Evolutionary conservation across 2,329 filamentous ascomycete genomes (phyloP), one percentile per base, ranked within the genome.

Genomic region (Aspergillus novoparasiticus): DNA sequence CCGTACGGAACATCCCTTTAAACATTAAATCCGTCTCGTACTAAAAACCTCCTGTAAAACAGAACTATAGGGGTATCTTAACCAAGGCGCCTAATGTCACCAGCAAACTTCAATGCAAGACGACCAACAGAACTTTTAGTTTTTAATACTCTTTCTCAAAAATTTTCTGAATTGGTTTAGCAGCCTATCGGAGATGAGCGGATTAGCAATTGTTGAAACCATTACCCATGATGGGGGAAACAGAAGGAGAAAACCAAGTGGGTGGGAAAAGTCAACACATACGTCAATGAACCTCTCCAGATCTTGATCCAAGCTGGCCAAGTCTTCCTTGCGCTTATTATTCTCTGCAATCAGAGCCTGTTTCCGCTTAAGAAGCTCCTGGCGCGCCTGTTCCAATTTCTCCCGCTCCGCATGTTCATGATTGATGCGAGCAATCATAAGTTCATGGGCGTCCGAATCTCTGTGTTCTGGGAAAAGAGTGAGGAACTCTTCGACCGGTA

Each of bases 241-340:
- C 11, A 32, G 11, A 21, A 5, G 23, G 14, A 36, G 10, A 14
- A 51, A 26, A 11, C 36, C 12, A 28, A 48, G 28, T 21, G 28
- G 57, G 30, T 36, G 14, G 26, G 26, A 48, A 11, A 39, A 26
- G 56, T 60, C 59, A 62, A 46, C 19, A 81, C 90, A 74, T 73
- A 92, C 91, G 78, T 96, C 93, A 72, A 97, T 94, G 74, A 97
- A 97, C 73, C 92, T 94, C 80, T 98, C 95, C 62, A 98, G 82
- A 77, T 97, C 93, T 73, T 91, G 90, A 72, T 99, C 95, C 64
- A 99, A 81, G 72, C 91, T 97, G 23, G 91, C 93, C 56, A 99
- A 82, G 72, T 98, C 93, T 61, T 97, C 94, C 76, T 96, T 97
- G 69, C 94, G 87, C 80, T 93, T 93, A 80, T 96, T 96, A 76